Percentiles rank a stretch among this genome's conserved stretches.
phyloP scores from a whole-genome alignment of 2,329 filamentous ascomycete species.

The Leptosphaerulina australis region DNA sequence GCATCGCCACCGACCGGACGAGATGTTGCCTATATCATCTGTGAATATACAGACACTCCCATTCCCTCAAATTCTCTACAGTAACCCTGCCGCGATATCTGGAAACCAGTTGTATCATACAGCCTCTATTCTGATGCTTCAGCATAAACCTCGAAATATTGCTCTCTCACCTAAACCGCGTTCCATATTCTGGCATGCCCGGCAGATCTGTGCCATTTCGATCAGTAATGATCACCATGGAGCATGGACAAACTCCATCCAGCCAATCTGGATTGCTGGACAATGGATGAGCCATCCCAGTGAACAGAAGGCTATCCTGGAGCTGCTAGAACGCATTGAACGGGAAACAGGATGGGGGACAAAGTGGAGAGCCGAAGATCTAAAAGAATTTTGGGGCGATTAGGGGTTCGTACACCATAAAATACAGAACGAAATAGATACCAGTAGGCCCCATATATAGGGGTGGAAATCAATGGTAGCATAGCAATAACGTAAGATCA shows the following conservation, averaged over 20 bases:
- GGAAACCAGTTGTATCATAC: neutral
- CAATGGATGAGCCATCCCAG: constrained; percentile 54
- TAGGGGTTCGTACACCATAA: too few species aligned
- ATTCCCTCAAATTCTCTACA: neutral
- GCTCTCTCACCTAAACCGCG: neutral
- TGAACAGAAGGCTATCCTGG: constrained; percentile 55
- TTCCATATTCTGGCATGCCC: constrained; percentile 56
- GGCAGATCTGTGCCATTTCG: constrained; percentile 56
- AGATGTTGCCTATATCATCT: neutral
- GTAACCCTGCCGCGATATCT: neutral
- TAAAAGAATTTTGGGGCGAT: constrained; percentile 59
- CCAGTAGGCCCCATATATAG: too few species aligned
- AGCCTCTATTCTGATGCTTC: neutral
- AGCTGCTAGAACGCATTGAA: constrained; percentile 58
- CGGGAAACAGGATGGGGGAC: constrained; percentile 61
- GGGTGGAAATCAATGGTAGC: too few species aligned
- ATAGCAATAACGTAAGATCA: too few species aligned
- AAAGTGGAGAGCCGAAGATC: constrained; percentile 59
- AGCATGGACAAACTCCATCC: constrained; percentile 55
- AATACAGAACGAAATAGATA: too few species aligned
- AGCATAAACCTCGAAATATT: neutral
- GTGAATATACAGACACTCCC: neutral
- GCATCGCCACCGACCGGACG: neutral
- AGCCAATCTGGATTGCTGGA: constrained; percentile 57
- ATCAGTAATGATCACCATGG: constrained; percentile 54